These are phyloP conservation scores for Ceratocystis colombiana DNA, from an alignment of 2,329 filamentous ascomycete species.

Conservation along the genomic window DNA sequence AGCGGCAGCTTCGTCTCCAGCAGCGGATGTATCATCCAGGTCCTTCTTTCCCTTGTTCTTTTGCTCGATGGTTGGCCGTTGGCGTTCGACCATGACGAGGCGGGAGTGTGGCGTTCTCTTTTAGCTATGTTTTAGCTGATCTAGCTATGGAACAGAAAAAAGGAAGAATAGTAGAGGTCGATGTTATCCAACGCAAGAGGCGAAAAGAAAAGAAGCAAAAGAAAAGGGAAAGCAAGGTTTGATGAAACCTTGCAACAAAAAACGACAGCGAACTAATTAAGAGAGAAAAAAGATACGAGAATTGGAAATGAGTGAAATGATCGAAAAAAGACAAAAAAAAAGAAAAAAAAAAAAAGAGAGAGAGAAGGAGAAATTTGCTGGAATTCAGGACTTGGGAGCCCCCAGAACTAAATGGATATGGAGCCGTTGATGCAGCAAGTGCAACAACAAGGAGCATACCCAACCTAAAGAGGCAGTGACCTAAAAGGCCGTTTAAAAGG, in stretches of 20 bases:
- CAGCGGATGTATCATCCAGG: not conserved
- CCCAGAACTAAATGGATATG: slow-evolving; percentile 3
- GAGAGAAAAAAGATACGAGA: slow-evolving; percentile 6
- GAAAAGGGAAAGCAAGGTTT: not conserved
- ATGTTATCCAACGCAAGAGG: not conserved
- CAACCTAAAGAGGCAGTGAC: not conserved
- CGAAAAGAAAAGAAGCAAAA: not conserved
- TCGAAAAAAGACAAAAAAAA: not conserved
- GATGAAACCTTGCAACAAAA: not conserved
- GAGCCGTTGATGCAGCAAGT: not conserved
- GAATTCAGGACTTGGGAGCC: not conserved
- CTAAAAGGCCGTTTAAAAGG: not conserved
- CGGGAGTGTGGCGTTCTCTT: not conserved
- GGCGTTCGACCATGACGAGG: slow-evolving; percentile 1
- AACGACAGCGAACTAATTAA: not conserved
- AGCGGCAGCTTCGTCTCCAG: not conserved
- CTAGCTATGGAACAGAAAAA: slow-evolving; percentile 6
- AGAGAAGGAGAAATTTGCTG: not conserved
- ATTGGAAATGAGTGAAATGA: not conserved
- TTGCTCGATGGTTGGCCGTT: not conserved
- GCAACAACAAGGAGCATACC: not conserved
- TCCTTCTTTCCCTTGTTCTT: not conserved
- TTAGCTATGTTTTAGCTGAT: not conserved
- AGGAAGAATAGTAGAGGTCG: not conserved
- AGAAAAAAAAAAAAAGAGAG: not conserved